Evolutionary conservation across 352 stramenopile genomes (phyloP).

Genomic region (Globisporangium sylvaticum): DNA sequence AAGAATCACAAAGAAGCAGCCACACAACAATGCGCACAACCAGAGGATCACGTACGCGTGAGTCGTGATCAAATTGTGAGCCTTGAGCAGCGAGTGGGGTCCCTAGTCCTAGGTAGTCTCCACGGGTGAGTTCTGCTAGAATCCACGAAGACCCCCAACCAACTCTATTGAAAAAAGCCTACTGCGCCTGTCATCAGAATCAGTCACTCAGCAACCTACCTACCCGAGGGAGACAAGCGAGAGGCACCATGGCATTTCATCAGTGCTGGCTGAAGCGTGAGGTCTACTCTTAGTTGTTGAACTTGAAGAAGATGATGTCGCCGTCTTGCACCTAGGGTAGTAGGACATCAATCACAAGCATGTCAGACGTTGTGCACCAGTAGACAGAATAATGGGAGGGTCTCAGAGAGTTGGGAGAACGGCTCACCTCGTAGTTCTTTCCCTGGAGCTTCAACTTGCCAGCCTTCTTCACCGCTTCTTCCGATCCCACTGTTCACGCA

Average conservation of each 20-base stretch:
- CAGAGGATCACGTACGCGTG: neutral
- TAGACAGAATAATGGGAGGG: too few species aligned
- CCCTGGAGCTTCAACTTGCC: slow-evolving; percentile 88
- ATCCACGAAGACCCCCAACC: neutral
- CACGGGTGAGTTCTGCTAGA: neutral
- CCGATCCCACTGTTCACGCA: slow-evolving; percentile 51
- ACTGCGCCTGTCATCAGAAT: neutral
- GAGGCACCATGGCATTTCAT: neutral
- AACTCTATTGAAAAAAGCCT: neutral
- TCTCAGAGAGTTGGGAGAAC: neutral
- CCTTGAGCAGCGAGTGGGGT: neutral
- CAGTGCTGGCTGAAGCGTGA: neutral
- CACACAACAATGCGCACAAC: neutral
- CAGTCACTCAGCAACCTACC: neutral
- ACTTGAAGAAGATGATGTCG: slow-evolving; percentile 92
- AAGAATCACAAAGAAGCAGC: neutral
- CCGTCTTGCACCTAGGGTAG: slow-evolving; percentile 59
- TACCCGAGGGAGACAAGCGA: neutral
- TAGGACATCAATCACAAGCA: neutral
- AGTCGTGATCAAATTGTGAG: neutral
- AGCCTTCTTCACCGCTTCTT: slow-evolving; percentile 88
- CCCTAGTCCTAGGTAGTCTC: neutral
- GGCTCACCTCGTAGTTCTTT: slow-evolving; percentile 85
- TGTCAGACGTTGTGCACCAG: neutral
- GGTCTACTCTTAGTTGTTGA: slow-evolving; percentile 78